Evolutionary conservation across 768 basidiomycete genomes (phyloP).

Genomic region (Hericium rajendrae): DNA sequence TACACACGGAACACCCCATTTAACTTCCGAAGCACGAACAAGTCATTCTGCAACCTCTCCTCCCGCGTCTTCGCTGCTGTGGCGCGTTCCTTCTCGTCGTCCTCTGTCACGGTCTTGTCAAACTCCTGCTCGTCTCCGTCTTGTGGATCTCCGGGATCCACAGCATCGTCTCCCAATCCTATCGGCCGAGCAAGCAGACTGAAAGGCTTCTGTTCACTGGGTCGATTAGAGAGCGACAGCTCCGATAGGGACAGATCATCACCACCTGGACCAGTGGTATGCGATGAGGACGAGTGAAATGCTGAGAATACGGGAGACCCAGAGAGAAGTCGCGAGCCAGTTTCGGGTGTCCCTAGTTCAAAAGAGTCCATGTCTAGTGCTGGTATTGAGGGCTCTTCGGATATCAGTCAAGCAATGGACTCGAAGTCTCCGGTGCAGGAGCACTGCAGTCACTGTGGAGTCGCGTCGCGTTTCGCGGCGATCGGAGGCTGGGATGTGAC

Average conservation of each 20-base stretch:
- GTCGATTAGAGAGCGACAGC: constrained; percentile 34
- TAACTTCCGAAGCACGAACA: constrained; percentile 63
- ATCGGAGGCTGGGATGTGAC: neutral
- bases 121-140: neutral
- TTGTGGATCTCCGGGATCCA: neutral
- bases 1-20: constrained; percentile 62
- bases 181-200: constrained; percentile 22
- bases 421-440: neutral
- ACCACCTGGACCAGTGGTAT: constrained; percentile 32
- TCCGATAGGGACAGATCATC: constrained; percentile 52
- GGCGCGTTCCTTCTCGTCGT: constrained; percentile 13
- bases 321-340: constrained; percentile 35
- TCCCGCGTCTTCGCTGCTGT: constrained; percentile 37
- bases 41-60: constrained; percentile 66
- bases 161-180: neutral
- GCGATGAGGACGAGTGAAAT: constrained; percentile 19
- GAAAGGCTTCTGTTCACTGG: constrained; percentile 18
- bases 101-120: constrained; percentile 10
- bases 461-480: neutral
- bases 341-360: constrained; percentile 17
- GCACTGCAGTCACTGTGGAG: neutral
- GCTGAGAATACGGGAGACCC: constrained; percentile 30
- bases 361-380: constrained; percentile 21
- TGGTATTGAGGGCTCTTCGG: neutral
- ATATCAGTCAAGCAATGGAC: neutral